These are phyloP conservation scores for Fusarium sp. DNA, from an alignment of 2,329 filamentous ascomycete species.

Conservation along the genomic window DNA sequence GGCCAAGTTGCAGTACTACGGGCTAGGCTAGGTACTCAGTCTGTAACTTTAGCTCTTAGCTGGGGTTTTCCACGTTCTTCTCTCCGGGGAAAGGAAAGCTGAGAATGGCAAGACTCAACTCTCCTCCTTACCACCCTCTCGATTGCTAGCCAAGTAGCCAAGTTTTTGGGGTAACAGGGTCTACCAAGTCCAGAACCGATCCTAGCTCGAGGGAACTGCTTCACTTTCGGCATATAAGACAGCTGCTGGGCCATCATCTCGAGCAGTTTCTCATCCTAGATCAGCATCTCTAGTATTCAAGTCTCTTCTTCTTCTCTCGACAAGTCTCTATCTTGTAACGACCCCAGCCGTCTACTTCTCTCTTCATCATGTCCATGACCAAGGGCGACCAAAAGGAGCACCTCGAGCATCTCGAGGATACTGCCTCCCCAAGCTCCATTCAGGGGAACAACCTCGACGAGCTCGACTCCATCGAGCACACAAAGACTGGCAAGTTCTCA, in stretches of 20 bases:
- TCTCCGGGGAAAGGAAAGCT: background rate
- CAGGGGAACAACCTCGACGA: constrained; percentile 38
- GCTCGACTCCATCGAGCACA: constrained; percentile 43
- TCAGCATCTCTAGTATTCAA: constrained; percentile 13
- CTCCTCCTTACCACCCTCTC: background rate
- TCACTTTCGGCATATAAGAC: constrained; percentile 36
- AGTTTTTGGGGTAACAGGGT: constrained; percentile 15
- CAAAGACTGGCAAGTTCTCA: constrained; percentile 41
- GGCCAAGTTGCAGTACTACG: too few species aligned
- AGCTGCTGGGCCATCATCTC: constrained; percentile 18
- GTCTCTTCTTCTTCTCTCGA: background rate
- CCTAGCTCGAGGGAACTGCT: constrained; percentile 26
- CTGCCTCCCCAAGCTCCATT: constrained; percentile 22
- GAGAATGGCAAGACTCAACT: constrained; percentile 22
- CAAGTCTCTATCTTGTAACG: background rate
- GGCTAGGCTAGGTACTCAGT: too few species aligned
- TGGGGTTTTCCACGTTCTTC: constrained; percentile 9
- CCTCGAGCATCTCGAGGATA: constrained; percentile 39
- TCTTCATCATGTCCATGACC: constrained; percentile 24
- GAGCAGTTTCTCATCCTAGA: constrained; percentile 11
- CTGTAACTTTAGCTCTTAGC: too few species aligned
- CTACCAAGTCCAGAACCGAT: constrained; percentile 2
- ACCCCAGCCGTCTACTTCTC: constrained; percentile 1
- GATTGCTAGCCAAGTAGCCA: background rate
- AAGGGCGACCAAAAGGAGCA: constrained; percentile 35